These are phyloP conservation scores for Aciculosporium take DNA, from an alignment of 2,329 filamentous ascomycete genomes.

Conservation along the genomic window DNA sequence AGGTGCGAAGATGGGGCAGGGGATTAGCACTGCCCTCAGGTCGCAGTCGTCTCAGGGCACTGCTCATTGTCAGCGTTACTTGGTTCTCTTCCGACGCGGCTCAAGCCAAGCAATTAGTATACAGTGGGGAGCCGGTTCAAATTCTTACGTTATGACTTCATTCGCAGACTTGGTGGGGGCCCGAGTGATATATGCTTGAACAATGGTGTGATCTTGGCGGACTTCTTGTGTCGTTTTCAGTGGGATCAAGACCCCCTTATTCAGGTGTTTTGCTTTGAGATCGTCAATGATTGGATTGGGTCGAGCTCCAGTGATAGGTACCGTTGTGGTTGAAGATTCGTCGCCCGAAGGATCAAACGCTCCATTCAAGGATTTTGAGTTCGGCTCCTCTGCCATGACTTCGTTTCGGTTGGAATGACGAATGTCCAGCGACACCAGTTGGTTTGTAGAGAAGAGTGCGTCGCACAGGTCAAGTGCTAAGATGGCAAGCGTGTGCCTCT, in stretches of 20 bases:
- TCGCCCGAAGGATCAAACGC: neutral
- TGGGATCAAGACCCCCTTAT: conserved; percentile 40
- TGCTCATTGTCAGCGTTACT: conserved; percentile 16
- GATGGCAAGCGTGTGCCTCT: neutral
- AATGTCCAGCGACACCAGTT: neutral
- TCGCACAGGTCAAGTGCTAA: neutral
- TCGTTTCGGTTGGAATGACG: neutral
- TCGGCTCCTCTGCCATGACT: conserved; percentile 3
- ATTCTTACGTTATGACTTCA: conserved; percentile 52
- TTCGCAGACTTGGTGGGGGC: conserved; percentile 60
- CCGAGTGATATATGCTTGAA: conserved; percentile 56
- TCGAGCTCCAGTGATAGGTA: conserved; percentile 8
- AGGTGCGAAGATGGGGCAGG: conserved; percentile 59
- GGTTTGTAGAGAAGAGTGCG: neutral
- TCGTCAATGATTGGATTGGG: conserved; percentile 25
- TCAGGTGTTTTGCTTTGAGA: conserved; percentile 20
- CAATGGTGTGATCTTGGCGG: conserved; percentile 40
- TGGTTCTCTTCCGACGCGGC: neutral
- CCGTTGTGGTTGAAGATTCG: neutral
- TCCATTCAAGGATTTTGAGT: neutral
- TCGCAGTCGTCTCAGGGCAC: conserved; percentile 40
- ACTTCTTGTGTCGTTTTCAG: conserved; percentile 52
- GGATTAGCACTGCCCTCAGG: conserved; percentile 48
- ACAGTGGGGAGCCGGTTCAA: neutral
- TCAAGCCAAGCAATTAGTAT: neutral